phyloP scores from a whole-genome alignment of 2,329 filamentous ascomycete species.

The Epichloe scottii region DNA sequence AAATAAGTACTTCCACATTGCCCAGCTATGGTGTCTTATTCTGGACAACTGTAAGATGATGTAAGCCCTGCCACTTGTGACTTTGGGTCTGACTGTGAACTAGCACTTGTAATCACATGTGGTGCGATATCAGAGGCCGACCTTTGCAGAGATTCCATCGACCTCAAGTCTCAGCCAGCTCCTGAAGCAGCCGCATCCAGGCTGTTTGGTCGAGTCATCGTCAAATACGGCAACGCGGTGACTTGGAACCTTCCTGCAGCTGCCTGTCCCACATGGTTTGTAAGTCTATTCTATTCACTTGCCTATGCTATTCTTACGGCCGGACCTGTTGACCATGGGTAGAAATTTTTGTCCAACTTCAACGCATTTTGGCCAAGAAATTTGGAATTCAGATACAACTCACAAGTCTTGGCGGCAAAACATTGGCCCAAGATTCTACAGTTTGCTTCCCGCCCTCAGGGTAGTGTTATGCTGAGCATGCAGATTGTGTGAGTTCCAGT shows the following conservation, averaged over 20 bases:
- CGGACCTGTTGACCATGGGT: conserved; percentile 5
- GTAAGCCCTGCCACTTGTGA: too few relatives aligned
- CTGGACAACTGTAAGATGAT: conserved; percentile 27
- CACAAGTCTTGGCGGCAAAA: conserved; percentile 14
- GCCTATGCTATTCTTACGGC: neutral
- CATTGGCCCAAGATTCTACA: conserved; percentile 20
- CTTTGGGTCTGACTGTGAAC: neutral
- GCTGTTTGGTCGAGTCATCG: conserved; percentile 17
- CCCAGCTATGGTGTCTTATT: conserved; percentile 35
- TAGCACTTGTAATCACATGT: conserved; percentile 29
- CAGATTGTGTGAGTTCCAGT: conserved; percentile 9
- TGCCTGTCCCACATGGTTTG: conserved; percentile 33
- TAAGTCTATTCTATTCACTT: conserved; percentile 14
- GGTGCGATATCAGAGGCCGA: conserved; percentile 22
- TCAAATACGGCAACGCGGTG: conserved; percentile 22
- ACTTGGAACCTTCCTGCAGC: conserved; percentile 26
- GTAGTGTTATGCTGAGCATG: conserved; percentile 13
- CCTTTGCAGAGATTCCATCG: conserved; percentile 21
- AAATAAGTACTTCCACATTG: conserved; percentile 32
- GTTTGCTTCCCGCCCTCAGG: conserved; percentile 12
- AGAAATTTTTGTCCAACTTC: conserved; percentile 30
- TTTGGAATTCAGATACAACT: conserved; percentile 24
- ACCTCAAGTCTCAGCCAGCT: conserved; percentile 17
- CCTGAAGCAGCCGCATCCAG: conserved; percentile 8
- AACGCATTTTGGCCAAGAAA: conserved; percentile 28